Evolutionary conservation across 2,329 filamentous ascomycete genomes (phyloP), one percentile per base, ranked within the genome.

Genomic region (Monosporascus sp.): DNA sequence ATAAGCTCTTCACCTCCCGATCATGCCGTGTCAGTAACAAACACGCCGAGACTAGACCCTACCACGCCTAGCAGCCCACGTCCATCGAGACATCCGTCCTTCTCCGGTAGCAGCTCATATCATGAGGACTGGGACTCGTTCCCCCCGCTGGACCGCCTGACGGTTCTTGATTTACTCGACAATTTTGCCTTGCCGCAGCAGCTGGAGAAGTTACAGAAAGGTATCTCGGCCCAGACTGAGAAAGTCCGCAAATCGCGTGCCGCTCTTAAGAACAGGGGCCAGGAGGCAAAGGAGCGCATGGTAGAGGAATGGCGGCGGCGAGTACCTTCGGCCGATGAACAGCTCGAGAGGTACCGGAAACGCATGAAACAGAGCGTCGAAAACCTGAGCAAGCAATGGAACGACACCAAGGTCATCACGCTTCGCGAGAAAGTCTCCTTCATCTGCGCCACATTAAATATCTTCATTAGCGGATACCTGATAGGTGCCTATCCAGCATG

Each of bases 361-460:
- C 89, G 89, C 54, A 94, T 97, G 90, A 87, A 86, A 60, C 80
- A 82, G 48, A 90, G 87, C 48, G 91, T 97, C n/a, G 92, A 97
- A 63, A 88, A 90, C 60, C 79, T 97, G 36, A 88, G 86, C 55
- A 83, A 80, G 60, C 85, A 85, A 65, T 99, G 93, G 92, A 94
- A 89, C 66, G 89, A 96, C 66, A 90, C 89, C 18, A 90, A 90
- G 64, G 86, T 84, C 8, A 91, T 99, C 62, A 97, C 91, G 1
- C 72, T 89, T 48, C 85, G 92, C 54, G 94, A 99, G 74, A 99
- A 99, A 78, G 77, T 95, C 48, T 92, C 93, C 6, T 99, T 99
- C 71, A 97, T 99, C 57, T 93, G 85, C 55, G 94, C 91, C 63
- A 92, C 97, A 60, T 83, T 97, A 74, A 99, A 99, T 73, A 94